phyloP scores from a whole-genome alignment of 78 protist genomes.

The Dictyostelium firmibasis region DNA sequence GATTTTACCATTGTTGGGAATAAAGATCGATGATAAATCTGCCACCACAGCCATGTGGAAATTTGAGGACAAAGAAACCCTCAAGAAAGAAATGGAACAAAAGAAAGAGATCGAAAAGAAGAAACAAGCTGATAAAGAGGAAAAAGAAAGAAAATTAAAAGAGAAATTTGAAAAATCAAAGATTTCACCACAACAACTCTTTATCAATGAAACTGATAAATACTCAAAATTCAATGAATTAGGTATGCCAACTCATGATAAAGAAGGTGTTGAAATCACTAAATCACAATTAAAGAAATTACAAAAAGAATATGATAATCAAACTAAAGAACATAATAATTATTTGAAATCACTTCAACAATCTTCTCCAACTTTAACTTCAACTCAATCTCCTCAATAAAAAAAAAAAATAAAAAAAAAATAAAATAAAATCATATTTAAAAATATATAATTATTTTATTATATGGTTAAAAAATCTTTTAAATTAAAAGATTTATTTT shows the following conservation, averaged over 20 bases:
- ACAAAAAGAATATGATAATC: slow-evolving; percentile 44
- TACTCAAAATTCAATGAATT: slow-evolving; percentile 57
- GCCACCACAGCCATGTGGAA: slow-evolving; percentile 53
- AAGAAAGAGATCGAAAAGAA: slow-evolving; percentile 31
- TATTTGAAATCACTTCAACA: slow-evolving; percentile 34
- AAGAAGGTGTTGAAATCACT: slow-evolving; percentile 59
- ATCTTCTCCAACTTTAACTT: neutral
- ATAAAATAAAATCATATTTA: neutral
- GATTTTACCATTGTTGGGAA: slow-evolving; percentile 67
- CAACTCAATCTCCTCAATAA: neutral
- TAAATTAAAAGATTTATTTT: neutral
- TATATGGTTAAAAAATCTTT: too few relatives aligned
- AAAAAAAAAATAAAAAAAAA: neutral
- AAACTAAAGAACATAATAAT: slow-evolving; percentile 34
- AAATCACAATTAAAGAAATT: slow-evolving; percentile 63
- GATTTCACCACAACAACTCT: slow-evolving; percentile 65
- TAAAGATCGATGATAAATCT: slow-evolving; percentile 60
- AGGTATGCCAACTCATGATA: slow-evolving; percentile 85
- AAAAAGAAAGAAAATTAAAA: slow-evolving; percentile 27
- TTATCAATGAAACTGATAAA: slow-evolving; percentile 36
- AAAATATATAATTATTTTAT: too few relatives aligned
- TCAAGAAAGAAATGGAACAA: slow-evolving; percentile 36
- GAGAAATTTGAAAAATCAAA: slow-evolving; percentile 46
- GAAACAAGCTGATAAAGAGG: slow-evolving; percentile 41
- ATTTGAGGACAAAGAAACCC: slow-evolving; percentile 52